phyloP scores from a whole-genome alignment of 805 yeast genomes.

The Teunomyces aglyptinius region DNA sequence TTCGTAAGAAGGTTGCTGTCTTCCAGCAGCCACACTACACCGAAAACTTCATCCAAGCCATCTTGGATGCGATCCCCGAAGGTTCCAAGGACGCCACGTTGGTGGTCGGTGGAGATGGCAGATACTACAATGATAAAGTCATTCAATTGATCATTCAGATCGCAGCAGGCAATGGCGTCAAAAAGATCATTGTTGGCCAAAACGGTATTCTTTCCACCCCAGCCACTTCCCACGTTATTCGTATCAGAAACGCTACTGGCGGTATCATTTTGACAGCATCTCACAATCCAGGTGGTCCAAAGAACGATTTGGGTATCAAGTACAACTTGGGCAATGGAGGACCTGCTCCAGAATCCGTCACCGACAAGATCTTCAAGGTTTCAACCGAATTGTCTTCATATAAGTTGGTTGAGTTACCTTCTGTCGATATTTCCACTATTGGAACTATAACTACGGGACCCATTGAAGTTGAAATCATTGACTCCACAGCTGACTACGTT shows the following conservation, averaged over 20 bases:
- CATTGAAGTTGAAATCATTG: constrained; percentile 76
- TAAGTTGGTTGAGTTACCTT: constrained; percentile 59
- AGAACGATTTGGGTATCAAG: constrained; percentile 90
- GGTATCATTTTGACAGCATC: constrained; percentile 96
- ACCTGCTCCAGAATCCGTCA: constrained; percentile 95
- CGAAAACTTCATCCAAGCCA: constrained; percentile 90
- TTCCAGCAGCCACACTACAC: constrained; percentile 80
- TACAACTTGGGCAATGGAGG: constrained; percentile 95
- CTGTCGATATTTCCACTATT: constrained; percentile 58
- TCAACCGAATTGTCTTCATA: constrained; percentile 60
- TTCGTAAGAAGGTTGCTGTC: constrained; percentile 84
- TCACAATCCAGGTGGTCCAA: constrained; percentile 97
- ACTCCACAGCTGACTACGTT: constrained; percentile 76
- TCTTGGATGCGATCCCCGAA: constrained; percentile 85
- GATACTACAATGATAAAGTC: constrained; percentile 81
- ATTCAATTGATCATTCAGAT: constrained; percentile 79
- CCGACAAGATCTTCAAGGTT: constrained; percentile 77
- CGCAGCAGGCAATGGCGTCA: constrained; percentile 89
- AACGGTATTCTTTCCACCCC: constrained; percentile 91
- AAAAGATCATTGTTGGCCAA: constrained; percentile 81
- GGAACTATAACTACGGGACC: constrained; percentile 55
- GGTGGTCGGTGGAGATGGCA: constrained; percentile 96
- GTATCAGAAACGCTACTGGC: constrained; percentile 76
- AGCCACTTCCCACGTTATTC: constrained; percentile 90
- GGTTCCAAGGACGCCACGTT: constrained; percentile 71